phyloP scores from a whole-genome alignment of 257 asterid genomes.

The Nemophila menziesii region DNA sequence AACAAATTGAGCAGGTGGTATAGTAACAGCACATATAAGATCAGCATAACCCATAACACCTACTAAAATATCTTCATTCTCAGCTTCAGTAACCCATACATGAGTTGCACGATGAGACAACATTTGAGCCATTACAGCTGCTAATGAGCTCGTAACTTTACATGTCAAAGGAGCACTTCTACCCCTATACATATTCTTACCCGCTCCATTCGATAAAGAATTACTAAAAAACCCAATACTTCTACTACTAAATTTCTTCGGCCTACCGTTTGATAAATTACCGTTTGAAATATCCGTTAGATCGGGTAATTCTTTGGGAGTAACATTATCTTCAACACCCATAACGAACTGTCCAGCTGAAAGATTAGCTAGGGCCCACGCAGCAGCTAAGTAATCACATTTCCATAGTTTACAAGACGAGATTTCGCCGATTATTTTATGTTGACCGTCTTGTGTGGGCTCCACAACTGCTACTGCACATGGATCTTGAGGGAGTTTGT shows the following conservation, averaged over 20 bases:
- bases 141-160: conserved; percentile 64
- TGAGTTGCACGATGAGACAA: conserved; percentile 87
- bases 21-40: conserved; percentile 68
- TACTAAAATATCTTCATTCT: conserved; percentile 56
- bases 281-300: conserved; percentile 18
- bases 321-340: conserved; percentile 75
- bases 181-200: conserved; percentile 85
- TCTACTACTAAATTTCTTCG: conserved; percentile 59
- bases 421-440: conserved; percentile 73
- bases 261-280: conserved; percentile 25
- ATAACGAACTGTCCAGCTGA: conserved; percentile 83
- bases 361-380: conserved; percentile 85
- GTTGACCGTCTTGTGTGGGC: conserved; percentile 36
- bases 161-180: conserved; percentile 90
- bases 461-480: conserved; percentile 87
- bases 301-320: conserved; percentile 33
- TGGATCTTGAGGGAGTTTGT: conserved; percentile 51
- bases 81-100: conserved; percentile 91
- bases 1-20: conserved; percentile 31
- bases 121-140: conserved; percentile 99
- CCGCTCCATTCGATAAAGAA: conserved; percentile 31
- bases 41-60: conserved; percentile 93
- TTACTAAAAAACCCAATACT: conserved; percentile 63
- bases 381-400: conserved; percentile 74
- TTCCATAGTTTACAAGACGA: conserved; percentile 84